Evolutionary conservation across 2,329 filamentous ascomycete species (phyloP).

Genomic region (Epichloe gansuensis): DNA sequence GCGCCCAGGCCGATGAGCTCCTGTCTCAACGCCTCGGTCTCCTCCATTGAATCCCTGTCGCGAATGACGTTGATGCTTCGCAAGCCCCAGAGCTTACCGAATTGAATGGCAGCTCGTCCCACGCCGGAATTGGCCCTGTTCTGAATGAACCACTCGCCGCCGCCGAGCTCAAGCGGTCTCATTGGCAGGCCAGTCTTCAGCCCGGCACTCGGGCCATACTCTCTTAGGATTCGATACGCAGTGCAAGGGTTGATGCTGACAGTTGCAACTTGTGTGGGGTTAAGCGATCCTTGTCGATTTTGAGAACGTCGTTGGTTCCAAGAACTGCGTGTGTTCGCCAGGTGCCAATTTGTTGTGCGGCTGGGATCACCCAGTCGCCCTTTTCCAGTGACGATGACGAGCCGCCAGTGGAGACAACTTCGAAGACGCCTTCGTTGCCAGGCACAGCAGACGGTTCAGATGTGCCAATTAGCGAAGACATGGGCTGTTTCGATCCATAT

Average conservation of each 20-base stretch:
- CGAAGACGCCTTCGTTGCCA: conserved; percentile 88
- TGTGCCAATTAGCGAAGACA: conserved; percentile 67
- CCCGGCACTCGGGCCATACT: conserved; percentile 48
- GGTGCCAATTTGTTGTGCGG: conserved; percentile 71
- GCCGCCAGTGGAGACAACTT: conserved; percentile 62
- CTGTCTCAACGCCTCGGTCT: conserved; percentile 45
- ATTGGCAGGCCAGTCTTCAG: conserved; percentile 34
- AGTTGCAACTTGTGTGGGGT: conserved; percentile 72
- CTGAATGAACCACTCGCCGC: conserved; percentile 85
- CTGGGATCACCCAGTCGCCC: conserved; percentile 93
- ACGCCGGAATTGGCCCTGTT: conserved; percentile 95
- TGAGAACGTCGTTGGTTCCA: conserved; percentile 45
- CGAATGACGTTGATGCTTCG: conserved; percentile 85
- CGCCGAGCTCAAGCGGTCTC: conserved; percentile 30
- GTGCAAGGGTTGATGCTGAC: conserved; percentile 89
- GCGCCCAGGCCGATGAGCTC: conserved; percentile 45
- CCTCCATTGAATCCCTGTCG: conserved; percentile 50
- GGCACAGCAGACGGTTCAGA: conserved; percentile 62
- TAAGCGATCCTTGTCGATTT: conserved; percentile 59
- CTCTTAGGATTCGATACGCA: conserved; percentile 82
- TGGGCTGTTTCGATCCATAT: conserved; percentile 75
- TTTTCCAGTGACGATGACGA: conserved; percentile 41
- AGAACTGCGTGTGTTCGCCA: conserved; percentile 85
- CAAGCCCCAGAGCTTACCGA: conserved; percentile 75
- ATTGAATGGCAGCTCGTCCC: conserved; percentile 80